These are phyloP conservation scores for Aquanectria penicillioides DNA, from an alignment of 2,329 filamentous ascomycete species.

Conservation along the genomic window DNA sequence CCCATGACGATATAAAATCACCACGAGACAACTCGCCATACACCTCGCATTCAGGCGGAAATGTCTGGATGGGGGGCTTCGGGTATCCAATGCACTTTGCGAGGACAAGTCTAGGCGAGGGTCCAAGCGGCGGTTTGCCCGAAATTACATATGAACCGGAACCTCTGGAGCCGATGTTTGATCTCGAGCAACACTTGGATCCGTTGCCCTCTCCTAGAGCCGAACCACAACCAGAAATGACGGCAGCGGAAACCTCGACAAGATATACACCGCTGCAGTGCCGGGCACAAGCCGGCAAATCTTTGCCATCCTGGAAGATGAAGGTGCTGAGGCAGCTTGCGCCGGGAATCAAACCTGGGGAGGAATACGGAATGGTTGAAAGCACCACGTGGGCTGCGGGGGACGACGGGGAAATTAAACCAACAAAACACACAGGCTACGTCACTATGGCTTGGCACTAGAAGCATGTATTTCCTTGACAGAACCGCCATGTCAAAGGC, in stretches of 20 bases:
- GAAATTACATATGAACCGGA: slow-evolving; percentile 12
- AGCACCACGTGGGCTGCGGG: too few species aligned
- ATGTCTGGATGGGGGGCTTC: slow-evolving; percentile 32
- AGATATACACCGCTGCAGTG: neutral
- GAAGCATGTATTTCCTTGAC: too few species aligned
- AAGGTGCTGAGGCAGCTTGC: too few species aligned
- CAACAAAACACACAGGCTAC: too few species aligned
- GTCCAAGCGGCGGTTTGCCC: neutral
- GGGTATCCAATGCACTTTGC: slow-evolving; percentile 31
- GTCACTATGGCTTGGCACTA: too few species aligned
- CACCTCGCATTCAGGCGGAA: neutral
- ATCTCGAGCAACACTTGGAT: neutral
- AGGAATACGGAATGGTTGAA: too few species aligned
- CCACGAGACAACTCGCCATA: slow-evolving; percentile 5
- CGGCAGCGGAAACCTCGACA: neutral
- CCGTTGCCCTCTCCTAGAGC: neutral
- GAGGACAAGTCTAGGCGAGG: slow-evolving; percentile 21
- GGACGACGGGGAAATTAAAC: too few species aligned
- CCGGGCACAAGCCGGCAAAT: too few species aligned
- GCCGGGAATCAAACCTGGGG: too few species aligned
- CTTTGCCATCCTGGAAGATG: too few species aligned
- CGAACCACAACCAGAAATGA: too few species aligned
- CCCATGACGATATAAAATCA: neutral
- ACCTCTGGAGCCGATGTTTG: slow-evolving; percentile 33
- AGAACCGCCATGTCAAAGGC: too few species aligned